Evolutionary conservation across 176 grass and related monocot species (phyloP).

Genomic region (Microstegium vimineum): DNA sequence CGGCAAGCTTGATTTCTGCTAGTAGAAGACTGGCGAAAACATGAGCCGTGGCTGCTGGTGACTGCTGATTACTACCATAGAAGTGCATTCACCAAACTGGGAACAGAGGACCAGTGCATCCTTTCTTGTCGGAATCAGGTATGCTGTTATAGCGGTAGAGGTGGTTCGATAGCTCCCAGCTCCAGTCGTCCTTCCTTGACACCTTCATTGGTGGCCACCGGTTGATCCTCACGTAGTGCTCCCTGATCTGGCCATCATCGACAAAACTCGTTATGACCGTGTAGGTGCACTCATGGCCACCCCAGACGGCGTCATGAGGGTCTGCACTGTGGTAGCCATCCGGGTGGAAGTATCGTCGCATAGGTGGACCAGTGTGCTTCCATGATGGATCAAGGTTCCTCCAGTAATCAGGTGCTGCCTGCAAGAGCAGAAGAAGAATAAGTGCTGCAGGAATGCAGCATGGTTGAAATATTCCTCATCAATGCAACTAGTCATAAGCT

Average conservation of each 20-base stretch:
- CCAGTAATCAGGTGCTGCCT: constrained; percentile 91
- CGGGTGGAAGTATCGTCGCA: constrained; percentile 79
- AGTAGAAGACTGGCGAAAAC: not conserved
- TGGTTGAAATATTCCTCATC: not conserved
- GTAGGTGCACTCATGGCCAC: constrained; percentile 85
- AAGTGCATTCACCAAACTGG: constrained; percentile 68
- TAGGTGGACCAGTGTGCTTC: constrained; percentile 73
- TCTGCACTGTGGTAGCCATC: constrained; percentile 77
- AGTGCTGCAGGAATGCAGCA: not conserved
- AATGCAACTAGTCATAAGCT: not conserved
- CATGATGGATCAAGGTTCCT: constrained; percentile 81
- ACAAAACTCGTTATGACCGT: constrained; percentile 74
- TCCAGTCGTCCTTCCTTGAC: constrained; percentile 74
- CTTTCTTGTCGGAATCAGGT: constrained; percentile 62
- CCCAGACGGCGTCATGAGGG: constrained; percentile 61
- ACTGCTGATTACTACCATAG: not conserved
- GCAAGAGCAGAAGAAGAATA: constrained; percentile 25
- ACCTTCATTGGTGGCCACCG: constrained; percentile 66
- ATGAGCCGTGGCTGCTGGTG: not conserved
- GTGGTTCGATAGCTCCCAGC: constrained; percentile 81
- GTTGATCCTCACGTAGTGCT: constrained; percentile 89
- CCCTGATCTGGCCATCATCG: constrained; percentile 54
- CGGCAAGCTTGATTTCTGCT: constrained; percentile 1
- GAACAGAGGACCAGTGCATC: constrained; percentile 73
- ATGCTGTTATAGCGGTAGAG: constrained; percentile 68